Conservation (phyloP, 2,329 filamentous ascomycete species). For the Ceratocystis lukuohia region DNA sequence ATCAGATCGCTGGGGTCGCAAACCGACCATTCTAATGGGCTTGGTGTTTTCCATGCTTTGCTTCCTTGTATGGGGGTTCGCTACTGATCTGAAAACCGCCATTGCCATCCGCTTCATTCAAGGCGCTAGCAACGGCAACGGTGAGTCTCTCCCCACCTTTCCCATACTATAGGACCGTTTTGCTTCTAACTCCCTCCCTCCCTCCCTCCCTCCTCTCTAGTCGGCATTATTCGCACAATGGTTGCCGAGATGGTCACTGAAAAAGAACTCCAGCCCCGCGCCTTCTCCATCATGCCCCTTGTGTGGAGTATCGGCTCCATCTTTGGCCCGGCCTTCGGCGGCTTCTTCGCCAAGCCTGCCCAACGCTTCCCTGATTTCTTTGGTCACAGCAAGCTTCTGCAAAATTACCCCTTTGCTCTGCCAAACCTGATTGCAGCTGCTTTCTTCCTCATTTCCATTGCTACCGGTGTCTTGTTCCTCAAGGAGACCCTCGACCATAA, state of each 20-base stretch:
- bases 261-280: constrained; percentile 70
- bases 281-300: constrained; percentile 87
- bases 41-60: constrained; percentile 67
- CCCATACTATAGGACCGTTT: neutral
- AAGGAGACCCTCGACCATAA: constrained; percentile 71
- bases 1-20: constrained; percentile 69
- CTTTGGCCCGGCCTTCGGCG: constrained; percentile 77
- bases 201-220: constrained; percentile 28
- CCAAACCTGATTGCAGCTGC: constrained; percentile 67
- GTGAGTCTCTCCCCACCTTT: constrained; percentile 28
- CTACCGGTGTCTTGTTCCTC: constrained; percentile 64
- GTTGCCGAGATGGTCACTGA: constrained; percentile 87
- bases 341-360: constrained; percentile 69
- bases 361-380: constrained; percentile 61
- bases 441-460: constrained; percentile 67
- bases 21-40: constrained; percentile 63
- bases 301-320: constrained; percentile 79
- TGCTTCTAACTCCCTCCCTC: neutral
- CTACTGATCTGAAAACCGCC: constrained; percentile 64
- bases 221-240: constrained; percentile 84
- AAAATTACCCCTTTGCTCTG: constrained; percentile 65
- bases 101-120: constrained; percentile 64
- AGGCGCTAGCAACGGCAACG: constrained; percentile 77
- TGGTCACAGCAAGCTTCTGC: constrained; percentile 52
- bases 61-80: constrained; percentile 73